Evolutionary conservation across 257 asterid species (phyloP), one percentile per base, ranked within the genome.

Genomic region (Rauvolfia tetraphylla): DNA sequence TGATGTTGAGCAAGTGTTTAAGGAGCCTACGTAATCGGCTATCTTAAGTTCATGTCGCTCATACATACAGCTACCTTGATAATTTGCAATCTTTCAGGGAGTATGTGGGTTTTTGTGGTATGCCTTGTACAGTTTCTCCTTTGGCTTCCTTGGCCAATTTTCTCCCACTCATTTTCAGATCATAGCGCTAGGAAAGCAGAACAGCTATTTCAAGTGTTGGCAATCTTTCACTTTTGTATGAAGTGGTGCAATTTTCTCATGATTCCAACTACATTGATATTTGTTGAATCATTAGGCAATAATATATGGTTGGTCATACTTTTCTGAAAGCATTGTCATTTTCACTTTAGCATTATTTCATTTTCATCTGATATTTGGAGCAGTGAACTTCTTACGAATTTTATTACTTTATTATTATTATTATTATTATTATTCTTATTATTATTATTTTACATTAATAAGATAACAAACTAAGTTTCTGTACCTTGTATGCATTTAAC

Each of bases 21-120:
- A 71, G 27, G 73, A 48, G 41, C 59, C 63, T n/a, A 72, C 51
- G 20, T 70, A 27, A 72, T 72, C 65, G 51, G 63, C 31, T 51
- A 31, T 31, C 17, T 33, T 51, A 44, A 66, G 22, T 66, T 65
- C 71, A 66, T 22, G 49, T 38, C 8, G 6, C 46, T 25, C 2
- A 20, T 29, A 66, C 8, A 41, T 23, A 36, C 44, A 22, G 38
- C 68, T 53, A 54, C 67, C 51, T 13, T 36, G n/a, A 33, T 51
- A 29, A 53, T 3, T 22, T 4, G 38, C 31, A 75, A 44, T 44
- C 12, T 46, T 36, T 23, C 23, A 34, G 42, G 48, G n/a, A 14
- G 25, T 34, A 20, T 34, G 0, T 20, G 9, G 1, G 11, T 63
- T 59, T 20, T 58, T 38, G 14, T 39, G 39, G 31, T 23, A 34